Conservation (phyloP, 176 grass and related monocot species). For the Poa pratensis region DNA sequence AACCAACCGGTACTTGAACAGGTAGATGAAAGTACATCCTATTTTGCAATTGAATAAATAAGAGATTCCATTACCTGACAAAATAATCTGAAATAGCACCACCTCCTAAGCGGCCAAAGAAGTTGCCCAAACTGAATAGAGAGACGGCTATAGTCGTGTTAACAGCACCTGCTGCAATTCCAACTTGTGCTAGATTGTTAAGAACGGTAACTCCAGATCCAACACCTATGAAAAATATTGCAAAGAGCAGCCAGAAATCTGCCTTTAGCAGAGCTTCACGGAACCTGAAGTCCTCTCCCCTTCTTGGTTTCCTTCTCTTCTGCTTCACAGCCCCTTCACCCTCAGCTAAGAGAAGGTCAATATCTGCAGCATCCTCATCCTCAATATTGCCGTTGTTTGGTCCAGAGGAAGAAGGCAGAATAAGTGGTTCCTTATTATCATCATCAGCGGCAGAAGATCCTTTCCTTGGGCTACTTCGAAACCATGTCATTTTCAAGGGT, state of each 20-base stretch:
- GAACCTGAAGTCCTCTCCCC: conserved; percentile 91
- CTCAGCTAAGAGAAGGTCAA: conserved; percentile 80
- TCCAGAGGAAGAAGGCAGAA: conserved; percentile 57
- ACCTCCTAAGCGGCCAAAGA: conserved; percentile 81
- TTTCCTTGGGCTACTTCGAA: conserved; percentile 54
- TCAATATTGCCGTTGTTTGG: conserved; percentile 53
- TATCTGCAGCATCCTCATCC: conserved; percentile 62
- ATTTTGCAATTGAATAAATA: conserved; percentile 10
- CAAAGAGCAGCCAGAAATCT: conserved; percentile 96
- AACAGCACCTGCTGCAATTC: conserved; percentile 64
- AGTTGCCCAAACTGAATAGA: conserved; percentile 93
- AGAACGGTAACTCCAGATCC: conserved; percentile 90
- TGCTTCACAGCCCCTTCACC: conserved; percentile 84
- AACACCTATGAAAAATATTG: conserved; percentile 77
- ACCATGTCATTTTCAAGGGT: conserved; percentile 94
- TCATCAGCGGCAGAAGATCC: background rate
- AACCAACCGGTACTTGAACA: background rate
- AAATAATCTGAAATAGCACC: conserved; percentile 76
- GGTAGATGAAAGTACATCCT: background rate
- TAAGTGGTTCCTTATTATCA: conserved; percentile 55
- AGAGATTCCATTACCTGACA: conserved; percentile 66
- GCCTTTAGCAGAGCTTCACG: conserved; percentile 86
- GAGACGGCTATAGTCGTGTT: conserved; percentile 79
- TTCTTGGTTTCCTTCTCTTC: conserved; percentile 81
- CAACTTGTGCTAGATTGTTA: conserved; percentile 95